These are phyloP conservation scores for Davidsoniella eucalypti DNA, from an alignment of 2,329 filamentous ascomycete species.

Conservation along the genomic window DNA sequence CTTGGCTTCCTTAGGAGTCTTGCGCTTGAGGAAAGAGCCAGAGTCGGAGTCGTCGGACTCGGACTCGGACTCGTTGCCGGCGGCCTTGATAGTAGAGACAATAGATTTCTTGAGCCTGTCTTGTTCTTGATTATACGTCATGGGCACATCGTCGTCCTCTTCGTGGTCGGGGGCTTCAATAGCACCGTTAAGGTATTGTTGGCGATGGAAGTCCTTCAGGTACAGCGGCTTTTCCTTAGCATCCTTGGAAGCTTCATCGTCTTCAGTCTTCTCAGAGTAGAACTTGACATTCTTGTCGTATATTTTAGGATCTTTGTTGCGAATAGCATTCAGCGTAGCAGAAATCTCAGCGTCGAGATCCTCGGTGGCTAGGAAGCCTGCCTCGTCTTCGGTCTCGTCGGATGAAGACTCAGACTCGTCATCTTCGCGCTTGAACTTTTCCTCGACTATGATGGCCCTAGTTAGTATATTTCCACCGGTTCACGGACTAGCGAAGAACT, in stretches of 20 bases:
- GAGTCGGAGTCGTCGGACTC: constrained; percentile 28
- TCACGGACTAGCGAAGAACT: constrained; percentile 18
- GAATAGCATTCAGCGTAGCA: constrained; percentile 73
- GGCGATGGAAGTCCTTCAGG: constrained; percentile 78
- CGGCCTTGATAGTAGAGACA: constrained; percentile 59
- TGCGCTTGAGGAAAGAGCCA: constrained; percentile 17
- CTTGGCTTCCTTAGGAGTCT: constrained; percentile 12
- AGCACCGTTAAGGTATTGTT: constrained; percentile 58
- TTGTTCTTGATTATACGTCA: constrained; percentile 79
- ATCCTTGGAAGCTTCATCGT: constrained; percentile 26
- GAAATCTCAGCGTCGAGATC: constrained; percentile 75
- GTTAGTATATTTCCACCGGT: not conserved
- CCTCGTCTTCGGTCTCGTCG: constrained; percentile 78
- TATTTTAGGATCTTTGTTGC: constrained; percentile 76
- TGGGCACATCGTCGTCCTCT: constrained; percentile 29
- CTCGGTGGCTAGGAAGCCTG: constrained; percentile 71
- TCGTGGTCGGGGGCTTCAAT: constrained; percentile 30
- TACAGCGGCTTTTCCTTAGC: constrained; percentile 74
- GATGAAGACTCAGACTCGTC: constrained; percentile 44
- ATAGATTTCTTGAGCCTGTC: constrained; percentile 64
- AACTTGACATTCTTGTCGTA: constrained; percentile 72
- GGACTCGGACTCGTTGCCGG: constrained; percentile 27
- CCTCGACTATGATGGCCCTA: constrained; percentile 47
- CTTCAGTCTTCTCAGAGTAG: constrained; percentile 46
- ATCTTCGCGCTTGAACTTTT: constrained; percentile 65